Evolutionary conservation across 805 yeast species (phyloP), one percentile per base, ranked within the genome.

Genomic region (Candida multigemmis): DNA sequence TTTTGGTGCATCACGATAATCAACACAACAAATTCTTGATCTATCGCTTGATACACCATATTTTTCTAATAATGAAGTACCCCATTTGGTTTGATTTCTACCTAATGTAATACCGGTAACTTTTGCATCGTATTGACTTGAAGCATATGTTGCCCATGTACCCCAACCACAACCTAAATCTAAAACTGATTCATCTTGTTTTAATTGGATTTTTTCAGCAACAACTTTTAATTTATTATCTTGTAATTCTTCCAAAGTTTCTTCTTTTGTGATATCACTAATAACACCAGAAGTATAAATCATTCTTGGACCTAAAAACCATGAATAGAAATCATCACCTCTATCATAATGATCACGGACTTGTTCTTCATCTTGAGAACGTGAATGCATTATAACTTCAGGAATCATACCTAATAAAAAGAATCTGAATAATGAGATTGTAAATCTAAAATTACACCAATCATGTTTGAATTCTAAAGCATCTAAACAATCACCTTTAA

Each of bases 151-250:
- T 24, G 94, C 85, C 48, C 87, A 68, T 27, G 96, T 81, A 50
- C 96, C 96, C 96, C 96, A 85, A 42, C 96, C 96, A 58, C 95
- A 85, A 36, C 96, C 96, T 33, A 85, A 60, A 48, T 85, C 96
- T 34, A 85, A 73, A 52, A 84, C 64, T 35, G 61, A 62, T 40
- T 85, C 95, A 42, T 84, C 91, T 39, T 71, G 44, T 46, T 76
- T 48, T 42, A 85, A 65, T 34, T 70, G 81, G 38, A 84, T 77
- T 63, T 85, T 85, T 56, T 82, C 93, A 51, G 93, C 86, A 29
- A 85, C 94, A 45, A 79, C 60, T 48, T 82, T 78, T 53, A 85
- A 67, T 60, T 86, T 85, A 68, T 85, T 85, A 61, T 85, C 96
- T 65, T 86, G 96, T 48, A 86, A 48, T 48, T 76, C 63, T 56